These are phyloP conservation scores for bread wheat (Triticum aestivum) DNA, from an alignment of 176 grass and related monocot genomes.

Conservation along the genomic window IWGSC_CS_RefSeq_v2.1 NC_057806.1:432612961-432613460, in stretches of 20 bases:
- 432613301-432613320: slow-evolving; percentile 47
- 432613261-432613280: slow-evolving; percentile 2
- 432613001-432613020: slow-evolving; percentile 57
- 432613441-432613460: slow-evolving; percentile 98
- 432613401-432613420: slow-evolving; percentile 95
- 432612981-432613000: slow-evolving; percentile 81
- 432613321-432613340: slow-evolving; percentile 94
- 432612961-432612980: slow-evolving; percentile 80
- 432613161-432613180: slow-evolving; percentile 94
- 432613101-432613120: slow-evolving; percentile 65
- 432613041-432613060: slow-evolving; percentile 41
- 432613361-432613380: slow-evolving; percentile 88
- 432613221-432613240: slow-evolving; percentile 50
- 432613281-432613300: slow-evolving; percentile 1
- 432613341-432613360: slow-evolving; percentile 86
- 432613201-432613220: slow-evolving; percentile 76
- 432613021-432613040: slow-evolving; percentile 43
- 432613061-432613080: slow-evolving; percentile 51
- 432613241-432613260: slow-evolving; percentile 16
- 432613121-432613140: slow-evolving; percentile 59
- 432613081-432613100: slow-evolving; percentile 50
- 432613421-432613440: slow-evolving; percentile 95
- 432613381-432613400: slow-evolving; percentile 88
- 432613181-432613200: slow-evolving; percentile 87
- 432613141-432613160: slow-evolving; percentile 64